Base-by-base conservation (phyloP, 257 asterid genomes). In the Solanum lycopersicoides region DNA sequence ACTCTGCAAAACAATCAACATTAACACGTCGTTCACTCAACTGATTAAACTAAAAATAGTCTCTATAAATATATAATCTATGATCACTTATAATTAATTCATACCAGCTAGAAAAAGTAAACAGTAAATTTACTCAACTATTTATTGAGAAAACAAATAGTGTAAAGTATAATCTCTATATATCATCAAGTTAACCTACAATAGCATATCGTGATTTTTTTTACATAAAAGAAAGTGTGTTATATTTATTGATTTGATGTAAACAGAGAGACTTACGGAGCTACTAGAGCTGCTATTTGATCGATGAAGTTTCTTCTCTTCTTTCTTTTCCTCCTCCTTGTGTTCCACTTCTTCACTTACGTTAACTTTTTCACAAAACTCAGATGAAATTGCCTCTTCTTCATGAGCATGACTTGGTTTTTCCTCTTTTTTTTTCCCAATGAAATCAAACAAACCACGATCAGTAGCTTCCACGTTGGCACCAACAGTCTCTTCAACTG, bases 371-470 rank as follows among this genome's bases (percentile, higher is more conserved):
- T 94, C 89, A 34, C 85, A 93, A 63, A 95, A 94, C 87, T 92
- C 95, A 4, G 93, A 5, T 21, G 89, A 87, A 82, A 94, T 88
- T 32, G 53, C 90, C 4, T 89, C 93, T 37, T 91, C 94, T 8
- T 71, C 87, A 13, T 73, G 82, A 3, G 15, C 45, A 12, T 93
- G 93, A 28, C 91, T 77, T 90, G 90, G 91, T 84, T 90, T 88
- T 89, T 90, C 92, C 85, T 92, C 95, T 10, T 91, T 60, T 32
- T 94, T 93, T 93, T 91, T 94, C 34, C 90, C 91, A 39, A 88
- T 7, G 88, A 95, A 93, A 82, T 79, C 93, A 68, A 95, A 94
- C 88, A 95, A 59, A 3, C 98, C 99, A 23, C 98, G 94, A 86
- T 92, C 96, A 87, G 76, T 84, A 41, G 89, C 2, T 87, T 93